A percentile compares a stretch with the other conserved stretches of the same genome.
Conservation (phyloP, 306 rosid genomes). For the Prunus davidiana region DNA sequence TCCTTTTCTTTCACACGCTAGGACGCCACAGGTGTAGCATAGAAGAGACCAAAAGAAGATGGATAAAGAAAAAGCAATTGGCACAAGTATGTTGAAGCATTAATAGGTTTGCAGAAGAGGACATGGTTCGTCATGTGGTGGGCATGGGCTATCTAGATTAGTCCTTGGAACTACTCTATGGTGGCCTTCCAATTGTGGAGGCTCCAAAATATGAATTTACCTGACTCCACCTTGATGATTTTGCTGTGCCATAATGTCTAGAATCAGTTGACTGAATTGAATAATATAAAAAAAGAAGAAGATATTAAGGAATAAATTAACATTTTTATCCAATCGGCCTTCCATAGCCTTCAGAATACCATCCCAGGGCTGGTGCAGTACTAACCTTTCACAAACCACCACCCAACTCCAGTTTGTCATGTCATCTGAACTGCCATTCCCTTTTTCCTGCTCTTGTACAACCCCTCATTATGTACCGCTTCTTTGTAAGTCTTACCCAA, state of each 20-base stretch:
- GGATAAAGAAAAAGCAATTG: not conserved
- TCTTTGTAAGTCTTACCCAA: too few relatives aligned
- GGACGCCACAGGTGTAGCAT: not conserved
- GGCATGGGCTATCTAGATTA: not conserved
- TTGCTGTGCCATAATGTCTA: not conserved
- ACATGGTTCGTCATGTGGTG: not conserved
- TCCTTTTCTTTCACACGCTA: slow-evolving; percentile 3
- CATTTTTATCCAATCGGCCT: too few relatives aligned
- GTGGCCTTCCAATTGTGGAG: not conserved
- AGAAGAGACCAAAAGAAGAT: not conserved
- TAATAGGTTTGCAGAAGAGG: not conserved
- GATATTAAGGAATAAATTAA: too few relatives aligned
- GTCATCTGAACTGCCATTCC: too few relatives aligned
- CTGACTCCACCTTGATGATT: not conserved
- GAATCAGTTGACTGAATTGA: not conserved
- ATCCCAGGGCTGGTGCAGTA: too few relatives aligned
- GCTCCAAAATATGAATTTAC: not conserved
- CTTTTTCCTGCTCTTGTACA: too few relatives aligned
- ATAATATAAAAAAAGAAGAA: not conserved
- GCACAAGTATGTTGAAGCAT: not conserved
- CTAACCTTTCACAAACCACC: too few relatives aligned
- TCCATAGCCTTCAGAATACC: too few relatives aligned
- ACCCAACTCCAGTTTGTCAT: too few relatives aligned
- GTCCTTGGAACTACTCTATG: not conserved
- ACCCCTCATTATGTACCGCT: too few relatives aligned